Base-by-base conservation (phyloP, 768 basidiomycete genomes). In the Leccinum rimulosum region DNA sequence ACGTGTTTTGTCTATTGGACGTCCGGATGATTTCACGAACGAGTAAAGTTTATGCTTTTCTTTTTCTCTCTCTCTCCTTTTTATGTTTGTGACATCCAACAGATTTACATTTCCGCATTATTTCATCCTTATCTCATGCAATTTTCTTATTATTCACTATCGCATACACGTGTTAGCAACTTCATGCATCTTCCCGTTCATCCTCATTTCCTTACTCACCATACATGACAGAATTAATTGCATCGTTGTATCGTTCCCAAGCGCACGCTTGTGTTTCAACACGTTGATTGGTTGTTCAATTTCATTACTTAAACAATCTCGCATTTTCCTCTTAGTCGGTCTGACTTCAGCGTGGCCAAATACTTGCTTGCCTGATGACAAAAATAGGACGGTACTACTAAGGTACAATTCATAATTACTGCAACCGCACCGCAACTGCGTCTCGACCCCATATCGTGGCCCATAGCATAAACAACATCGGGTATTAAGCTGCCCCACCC, bases 1-100 rank as follows among this genome's bases (percentile, higher is more conserved):
- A 56, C 73, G 70, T 36, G 63, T 73, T 49, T 54, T 73, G 11
- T 62, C 70, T 19, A 55, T 71, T 8, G 66, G 63, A 2, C 60
- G 40, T 43, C 25, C 64, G 54, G 57, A 33, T 14, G 55, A 61
- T 15, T 52, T 36, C 15, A 61, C 6, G 17, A 60, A 7, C 70
- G 52, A 72, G 51, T 50, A 25, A 19, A 19, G 11, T 45, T 6
- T 49, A 47, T 28, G 2, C 28, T 31, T 8, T 30, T 15, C 17
- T 1, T 43, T 36, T 19, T 19, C 38, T 0, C 43, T 22, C 19
- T 22, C 19, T n/a, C 9, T 19, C n/a, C 17, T 19, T 11, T 19
- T 1, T 33, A 43, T n/a, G 36, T 22, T 33, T 48, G 25, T 12
- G 33, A 45, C 52, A 56, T 43, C 56, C 38, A 43, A 54, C 11